Evolutionary conservation across 75 land plant genomes (phyloP).

Genomic region (Larix kaempferi): DNA sequence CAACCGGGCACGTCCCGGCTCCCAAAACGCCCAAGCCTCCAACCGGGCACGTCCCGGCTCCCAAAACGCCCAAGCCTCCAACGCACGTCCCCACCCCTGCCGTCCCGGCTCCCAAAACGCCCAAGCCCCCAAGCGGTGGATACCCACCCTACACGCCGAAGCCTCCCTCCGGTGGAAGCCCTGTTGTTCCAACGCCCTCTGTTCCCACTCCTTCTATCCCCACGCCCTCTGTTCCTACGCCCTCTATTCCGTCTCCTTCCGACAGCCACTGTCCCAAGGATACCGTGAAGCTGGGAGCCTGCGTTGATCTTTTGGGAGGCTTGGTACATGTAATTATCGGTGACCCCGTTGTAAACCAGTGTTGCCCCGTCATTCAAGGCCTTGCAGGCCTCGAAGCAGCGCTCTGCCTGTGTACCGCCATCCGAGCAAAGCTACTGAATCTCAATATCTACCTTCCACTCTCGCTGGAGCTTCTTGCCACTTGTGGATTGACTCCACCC

Average conservation of each 20-base stretch:
- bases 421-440: slow-evolving; percentile 32
- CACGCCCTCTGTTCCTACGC: slow-evolving; percentile 10
- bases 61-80: not conserved
- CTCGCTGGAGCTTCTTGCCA: slow-evolving; percentile 20
- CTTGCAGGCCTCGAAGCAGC: slow-evolving; percentile 26
- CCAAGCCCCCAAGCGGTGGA: not conserved
- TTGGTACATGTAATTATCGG: slow-evolving; percentile 7
- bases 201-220: not conserved
- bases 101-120: not conserved
- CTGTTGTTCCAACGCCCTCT: not conserved
- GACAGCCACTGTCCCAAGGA: not conserved
- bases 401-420: slow-evolving; percentile 29
- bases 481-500: slow-evolving; percentile 26
- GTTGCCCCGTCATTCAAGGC: slow-evolving; percentile 29
- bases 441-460: slow-evolving; percentile 26
- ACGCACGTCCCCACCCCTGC: too few species aligned
- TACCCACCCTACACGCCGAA: not conserved
- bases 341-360: not conserved
- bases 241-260: slow-evolving; percentile 14
- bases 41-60: not conserved
- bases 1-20: not conserved
- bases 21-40: not conserved
- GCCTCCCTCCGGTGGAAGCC: slow-evolving; percentile 10
- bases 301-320: not conserved
- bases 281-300: slow-evolving; percentile 5